Percentiles rank a stretch among this genome's conserved stretches.
Evolutionary conservation across 2,329 filamentous ascomycete species (phyloP).

Genomic region (Rhynchosporium graminicola): DNA sequence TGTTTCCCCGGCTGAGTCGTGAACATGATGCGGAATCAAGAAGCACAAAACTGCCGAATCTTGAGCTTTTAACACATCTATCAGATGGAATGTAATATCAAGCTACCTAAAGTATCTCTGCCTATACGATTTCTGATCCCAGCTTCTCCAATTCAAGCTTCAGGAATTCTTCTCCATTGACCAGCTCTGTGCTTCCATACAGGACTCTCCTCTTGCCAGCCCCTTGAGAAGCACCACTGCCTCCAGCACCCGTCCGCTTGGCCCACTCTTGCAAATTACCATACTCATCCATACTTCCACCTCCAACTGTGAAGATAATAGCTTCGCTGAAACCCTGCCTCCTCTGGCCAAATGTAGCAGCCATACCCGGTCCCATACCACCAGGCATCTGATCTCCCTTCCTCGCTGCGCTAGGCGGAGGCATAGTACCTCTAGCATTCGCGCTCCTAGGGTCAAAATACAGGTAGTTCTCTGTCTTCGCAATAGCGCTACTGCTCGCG

Average conservation of each 20-base stretch:
- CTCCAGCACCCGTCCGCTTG: slow-evolving; percentile 62
- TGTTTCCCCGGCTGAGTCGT: not conserved
- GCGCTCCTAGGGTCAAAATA: slow-evolving; percentile 96
- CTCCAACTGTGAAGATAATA: slow-evolving; percentile 92
- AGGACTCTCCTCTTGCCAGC: slow-evolving; percentile 79
- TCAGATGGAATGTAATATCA: not conserved
- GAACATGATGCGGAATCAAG: not conserved
- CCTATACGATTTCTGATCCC: slow-evolving; percentile 51
- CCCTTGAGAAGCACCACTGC: slow-evolving; percentile 48
- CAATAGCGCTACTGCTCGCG: slow-evolving; percentile 87
- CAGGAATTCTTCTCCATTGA: slow-evolving; percentile 69
- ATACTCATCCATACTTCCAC: slow-evolving; percentile 98
- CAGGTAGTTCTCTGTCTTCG: slow-evolving; percentile 93
- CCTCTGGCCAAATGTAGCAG: slow-evolving; percentile 86
- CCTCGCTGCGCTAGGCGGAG: slow-evolving; percentile 68
- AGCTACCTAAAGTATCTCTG: not conserved
- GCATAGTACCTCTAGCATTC: slow-evolving; percentile 89
- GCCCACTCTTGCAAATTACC: slow-evolving; percentile 98
- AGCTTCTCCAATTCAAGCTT: slow-evolving; percentile 62
- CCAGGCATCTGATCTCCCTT: slow-evolving; percentile 47
- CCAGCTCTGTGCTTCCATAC: slow-evolving; percentile 88
- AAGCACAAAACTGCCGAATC: not conserved
- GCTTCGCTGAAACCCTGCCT: slow-evolving; percentile 88
- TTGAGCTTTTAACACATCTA: not conserved
- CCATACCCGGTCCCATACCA: slow-evolving; percentile 60